Evolutionary conservation across 441 rosid genomes (phyloP).

Genomic region (Arabidopsis hybrid): DNA sequence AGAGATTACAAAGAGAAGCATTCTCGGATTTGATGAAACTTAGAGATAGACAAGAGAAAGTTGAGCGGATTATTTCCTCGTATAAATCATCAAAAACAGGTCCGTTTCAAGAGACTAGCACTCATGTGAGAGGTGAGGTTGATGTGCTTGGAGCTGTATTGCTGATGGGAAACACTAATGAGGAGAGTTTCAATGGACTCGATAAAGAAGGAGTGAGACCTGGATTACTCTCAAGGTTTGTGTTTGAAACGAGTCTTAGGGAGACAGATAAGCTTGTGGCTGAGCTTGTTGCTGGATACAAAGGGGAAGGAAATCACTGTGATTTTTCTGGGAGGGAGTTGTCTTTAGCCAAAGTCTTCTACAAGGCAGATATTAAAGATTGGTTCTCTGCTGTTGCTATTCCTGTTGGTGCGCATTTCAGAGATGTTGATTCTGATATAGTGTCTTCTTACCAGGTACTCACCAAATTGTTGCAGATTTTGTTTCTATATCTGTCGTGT

Average conservation of each 20-base stretch:
- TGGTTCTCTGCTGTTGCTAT: slow-evolving; percentile 76
- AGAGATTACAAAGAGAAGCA: slow-evolving; percentile 88
- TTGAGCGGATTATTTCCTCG: slow-evolving; percentile 66
- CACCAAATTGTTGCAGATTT: background rate
- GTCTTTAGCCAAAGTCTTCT: slow-evolving; percentile 71
- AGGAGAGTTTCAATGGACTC: slow-evolving; percentile 54
- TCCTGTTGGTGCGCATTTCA: slow-evolving; percentile 83
- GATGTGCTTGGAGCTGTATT: slow-evolving; percentile 71
- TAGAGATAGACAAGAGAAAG: slow-evolving; percentile 89
- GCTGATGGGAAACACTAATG: slow-evolving; percentile 56
- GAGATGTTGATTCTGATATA: slow-evolving; percentile 58
- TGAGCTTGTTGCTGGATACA: slow-evolving; percentile 66
- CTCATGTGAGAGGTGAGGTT: slow-evolving; percentile 76
- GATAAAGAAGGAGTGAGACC: slow-evolving; percentile 63
- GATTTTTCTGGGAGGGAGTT: slow-evolving; percentile 55
- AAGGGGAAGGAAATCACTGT: slow-evolving; percentile 41
- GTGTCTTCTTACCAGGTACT: slow-evolving; percentile 63
- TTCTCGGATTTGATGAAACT: slow-evolving; percentile 92
- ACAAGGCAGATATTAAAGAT: slow-evolving; percentile 62
- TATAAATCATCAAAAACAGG: slow-evolving; percentile 58
- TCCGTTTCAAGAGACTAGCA: slow-evolving; percentile 66
- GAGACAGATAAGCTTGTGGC: slow-evolving; percentile 68
- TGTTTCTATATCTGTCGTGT: slow-evolving; percentile 6
- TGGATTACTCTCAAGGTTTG: slow-evolving; percentile 66
- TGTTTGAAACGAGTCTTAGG: slow-evolving; percentile 67